Percentiles rank a stretch among this genome's conserved stretches.
Conservation (phyloP, 1,139 yeast species). For the Debaryomyces singareniensis region DNA sequence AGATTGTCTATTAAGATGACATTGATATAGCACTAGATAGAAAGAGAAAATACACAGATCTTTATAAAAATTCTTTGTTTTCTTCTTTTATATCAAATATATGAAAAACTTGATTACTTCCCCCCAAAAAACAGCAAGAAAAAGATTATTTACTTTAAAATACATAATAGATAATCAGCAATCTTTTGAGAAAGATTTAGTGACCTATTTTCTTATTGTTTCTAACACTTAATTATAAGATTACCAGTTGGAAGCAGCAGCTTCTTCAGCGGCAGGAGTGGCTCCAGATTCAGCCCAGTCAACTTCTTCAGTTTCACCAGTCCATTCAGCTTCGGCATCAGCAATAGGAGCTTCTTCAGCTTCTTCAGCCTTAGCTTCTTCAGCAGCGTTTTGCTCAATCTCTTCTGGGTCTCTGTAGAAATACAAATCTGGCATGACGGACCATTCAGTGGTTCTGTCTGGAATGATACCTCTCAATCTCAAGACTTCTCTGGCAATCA, state of each 20-base stretch:
- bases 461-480: conserved; percentile 98
- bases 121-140: conserved; percentile 5
- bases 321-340: conserved; percentile 48
- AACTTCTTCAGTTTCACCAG: conserved; percentile 56
- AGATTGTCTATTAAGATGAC: not conserved
- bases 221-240: conserved; percentile 6
- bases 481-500: conserved; percentile 97
- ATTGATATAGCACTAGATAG: not conserved
- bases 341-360: conserved; percentile 42
- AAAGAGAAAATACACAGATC: conserved; percentile 10
- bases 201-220: not conserved
- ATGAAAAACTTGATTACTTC: conserved; percentile 9
- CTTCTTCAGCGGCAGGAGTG: conserved; percentile 71
- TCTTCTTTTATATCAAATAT: conserved; percentile 7
- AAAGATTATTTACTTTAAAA: conserved; percentile 1
- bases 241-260: conserved; percentile 60
- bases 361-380: conserved; percentile 53
- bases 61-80: conserved; percentile 7
- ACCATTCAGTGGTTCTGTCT: conserved; percentile 96
- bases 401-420: conserved; percentile 99
- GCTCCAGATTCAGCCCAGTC: conserved; percentile 62
- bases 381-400: conserved; percentile 80
- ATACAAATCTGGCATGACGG: conserved; percentile 99
- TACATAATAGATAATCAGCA: conserved; percentile 6
- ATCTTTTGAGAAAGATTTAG: conserved; percentile 4